Evolutionary conservation across 306 rosid genomes (phyloP), one percentile per base, ranked within the genome.

Genomic region (Cicer bijugum): DNA sequence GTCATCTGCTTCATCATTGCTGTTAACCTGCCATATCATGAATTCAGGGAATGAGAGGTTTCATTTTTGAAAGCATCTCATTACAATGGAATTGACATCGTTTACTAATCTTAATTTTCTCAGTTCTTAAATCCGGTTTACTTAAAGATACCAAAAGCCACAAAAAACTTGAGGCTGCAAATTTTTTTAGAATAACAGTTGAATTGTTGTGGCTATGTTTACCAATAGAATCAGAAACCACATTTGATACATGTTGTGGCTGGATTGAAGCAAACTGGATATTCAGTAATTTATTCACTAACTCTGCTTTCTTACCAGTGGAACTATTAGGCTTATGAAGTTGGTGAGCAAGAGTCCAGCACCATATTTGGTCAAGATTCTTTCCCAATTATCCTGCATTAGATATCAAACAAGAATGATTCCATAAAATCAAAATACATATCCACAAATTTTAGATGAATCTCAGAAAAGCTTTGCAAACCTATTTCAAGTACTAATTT

Each of bases 311-410:
- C 89, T 73, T 85, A 86, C 88, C 82, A 46, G 79, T 16, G 89
- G 75, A 69, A 86, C 75, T 51, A 84, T 82, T 57, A 15, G 8
- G 57, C 6, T 64, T 28, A 86, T 53, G 73, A 88, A 88, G 67
- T 35, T 40, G 37, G 87, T 75, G 51, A 90, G 89, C 38, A 86
- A 75, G 53, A 84, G 14, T n/a, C 80, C 87, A 62, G 55, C 75
- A 40, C 90, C 91, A 75, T 82, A 86, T 76, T 84, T 90, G 67
- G 66, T 65, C 38, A 86, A 77, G 66, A 90, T 86, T 70, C 75
- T 71, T 19, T 84, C 96, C 96, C 88, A 86, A 12, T 90, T 90
- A 55, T 83, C 90, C 93, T 90, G 88, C 88, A 69, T 69, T 81
- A 71, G 20, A 71, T 59, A 58, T 78, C 78, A 48, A 68, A 51